Base-by-base conservation (phyloP, 1,139 yeast species). In the Magnusiomyces tetraspermus region DNA sequence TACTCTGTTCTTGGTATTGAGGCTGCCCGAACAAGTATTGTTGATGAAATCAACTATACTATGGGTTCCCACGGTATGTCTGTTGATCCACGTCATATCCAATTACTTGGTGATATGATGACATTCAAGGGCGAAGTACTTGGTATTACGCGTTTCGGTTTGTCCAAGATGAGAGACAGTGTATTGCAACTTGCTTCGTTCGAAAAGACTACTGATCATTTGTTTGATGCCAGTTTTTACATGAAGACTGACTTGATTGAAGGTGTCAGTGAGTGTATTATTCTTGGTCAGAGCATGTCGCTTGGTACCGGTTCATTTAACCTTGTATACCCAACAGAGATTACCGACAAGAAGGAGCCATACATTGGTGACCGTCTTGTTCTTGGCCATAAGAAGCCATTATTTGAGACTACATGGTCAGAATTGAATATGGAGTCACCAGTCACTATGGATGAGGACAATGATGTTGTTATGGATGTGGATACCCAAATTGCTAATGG, bases 51-150 rank as follows among this genome's bases (percentile, higher is more conserved):
- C 68, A 96, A 88, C 68, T 89, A 90, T 65, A 94, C 98, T 53
- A 94, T 94, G 99, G 83, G 95, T 69, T 88, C 89, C 70, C 98
- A 94, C 76, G 98, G 98, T 71, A 94, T 94, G 98, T 87, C 95
- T 68, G 97, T 94, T 54, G 99, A 94, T 75, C 98, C 98, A 58
- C 95, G 99, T 76, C 99, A 94, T 71, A 89, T 94, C 67, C 98
- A 92, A 72, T 74, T 94, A 51, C 74, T 94, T 58, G 98, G 98
- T 58, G 99, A 94, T 68, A 98, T 94, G 54, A 94, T 94, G 99
- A 88, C 97, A 0, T 94, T 88, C 69, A 94, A 92, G 72, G 99
- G 99, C 56, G 98, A 94, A 67, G 96, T 94, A 6, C 76, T 94
- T 62, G 98, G 99, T 70, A 94, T 94, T 66, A 94, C 99, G 2